Base-by-base conservation (phyloP, 805 yeast genomes). In the Saturnispora gosingensis region DNA sequence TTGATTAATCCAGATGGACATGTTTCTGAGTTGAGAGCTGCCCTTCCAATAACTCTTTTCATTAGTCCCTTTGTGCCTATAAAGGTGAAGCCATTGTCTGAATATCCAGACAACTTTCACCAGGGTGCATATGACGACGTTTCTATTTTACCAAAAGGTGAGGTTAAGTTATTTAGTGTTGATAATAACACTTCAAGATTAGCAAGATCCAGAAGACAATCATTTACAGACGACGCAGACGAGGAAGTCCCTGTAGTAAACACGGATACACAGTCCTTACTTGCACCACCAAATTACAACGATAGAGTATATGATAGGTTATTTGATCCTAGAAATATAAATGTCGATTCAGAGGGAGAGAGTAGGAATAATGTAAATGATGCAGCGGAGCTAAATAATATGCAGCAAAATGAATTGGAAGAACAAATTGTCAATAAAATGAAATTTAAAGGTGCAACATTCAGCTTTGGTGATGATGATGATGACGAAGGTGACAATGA, bases 1-100 rank as follows among this genome's bases (percentile, higher is more conserved):
- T 73, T 93, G 56, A 67, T 80, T 40, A 91, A 93, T 63, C 85
- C 95, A 0, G 97, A 89, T 65, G 96, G 96, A 3, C 98, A 91
- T 63, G 82, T 84, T 3, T 88, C 97, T 0, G 97, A 90, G 65
- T 72, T 91, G 48, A 74, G 98, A 32, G 97, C 97, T 0, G 84
- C 97, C 0, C 71, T 91, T 56, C 98, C 98, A 0, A 73, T 91
- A 4, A 77, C 61, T 3, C 46, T 68, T 9, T 69, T 69, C 51
- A 60, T 69, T 15, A 74, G 80, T 5, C 97, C 98, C 6, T 85
- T 86, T 64, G 85, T 93, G 5, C 78, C 91, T 0, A 73, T 91
- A 16, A 72, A 78, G 16, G 82, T 84, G 2, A 71, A 65, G 55
- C 66, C 57, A 10, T 49, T 66, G 11, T 56, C 57, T 18, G 66